phyloP scores from a whole-genome alignment of 306 rosid species.

The Senna siamea region DNA sequence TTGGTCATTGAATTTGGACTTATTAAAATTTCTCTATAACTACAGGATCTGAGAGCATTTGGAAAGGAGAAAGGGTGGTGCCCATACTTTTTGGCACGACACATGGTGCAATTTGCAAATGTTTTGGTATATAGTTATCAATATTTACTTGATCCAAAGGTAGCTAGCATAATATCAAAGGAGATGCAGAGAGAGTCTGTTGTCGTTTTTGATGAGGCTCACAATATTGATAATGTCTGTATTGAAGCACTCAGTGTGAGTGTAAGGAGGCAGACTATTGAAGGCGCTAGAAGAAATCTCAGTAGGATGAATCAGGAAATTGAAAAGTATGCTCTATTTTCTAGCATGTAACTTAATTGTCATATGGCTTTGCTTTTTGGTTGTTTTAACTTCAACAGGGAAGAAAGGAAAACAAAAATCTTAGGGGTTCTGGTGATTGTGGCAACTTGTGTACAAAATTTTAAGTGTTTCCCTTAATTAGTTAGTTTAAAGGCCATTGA shows the following conservation, averaged over 20 bases:
- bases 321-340: constrained; percentile 64
- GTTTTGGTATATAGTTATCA: constrained; percentile 94
- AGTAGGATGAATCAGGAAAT: constrained; percentile 81
- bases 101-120: constrained; percentile 90
- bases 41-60: constrained; percentile 73
- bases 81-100: constrained; percentile 90
- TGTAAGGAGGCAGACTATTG: constrained; percentile 93
- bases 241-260: constrained; percentile 96
- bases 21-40: constrained; percentile 2
- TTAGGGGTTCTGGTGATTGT: constrained; percentile 22
- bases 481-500: too few species aligned
- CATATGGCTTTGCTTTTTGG: constrained; percentile 7
- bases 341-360: constrained; percentile 13
- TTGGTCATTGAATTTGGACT: background rate
- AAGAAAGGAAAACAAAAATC: background rate
- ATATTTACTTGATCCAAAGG: constrained; percentile 94
- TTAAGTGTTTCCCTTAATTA: too few species aligned
- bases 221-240: constrained; percentile 91
- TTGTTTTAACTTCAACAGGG: background rate
- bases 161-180: constrained; percentile 87
- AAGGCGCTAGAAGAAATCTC: constrained; percentile 91
- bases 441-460: constrained; percentile 20
- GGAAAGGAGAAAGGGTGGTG: constrained; percentile 94
- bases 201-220: constrained; percentile 96
- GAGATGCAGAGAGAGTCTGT: constrained; percentile 95